Base-by-base conservation (phyloP, 805 yeast species). In the Candida tammaniensis region DNA sequence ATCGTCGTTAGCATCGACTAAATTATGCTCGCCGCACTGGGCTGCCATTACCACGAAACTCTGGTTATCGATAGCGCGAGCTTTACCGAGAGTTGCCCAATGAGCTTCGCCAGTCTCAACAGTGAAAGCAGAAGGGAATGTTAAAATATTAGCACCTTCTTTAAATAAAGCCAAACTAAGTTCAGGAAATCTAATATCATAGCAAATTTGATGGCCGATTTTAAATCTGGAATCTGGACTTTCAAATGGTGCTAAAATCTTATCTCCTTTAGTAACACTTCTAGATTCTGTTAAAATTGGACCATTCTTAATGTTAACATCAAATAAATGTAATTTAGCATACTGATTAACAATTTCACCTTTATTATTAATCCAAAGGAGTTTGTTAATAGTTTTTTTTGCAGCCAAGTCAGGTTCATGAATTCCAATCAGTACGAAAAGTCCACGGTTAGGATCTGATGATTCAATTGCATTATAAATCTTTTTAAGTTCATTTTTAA, bases 61-160 rank as follows among this genome's bases (percentile, higher is more conserved):
- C 58, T 93, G 98, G 1, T 91, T 74, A 52, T 89, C 96, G 9
- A 91, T 73, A 4, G 98, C 98, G 30, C 97, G 66, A 0, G 95
- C 82, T 17, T 78, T 68, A 1, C 86, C 96, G 33, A 91, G 64
- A 1, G 76, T 56, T 34, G 78, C 78, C 95, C 97, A 91, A 52
- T 91, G 98, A 1, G 91, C 86, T 33, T 78, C 78, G 1, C 98
- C 98, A 0, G 98, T 91, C 43, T 80, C 79, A 53, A 84, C 75
- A 0, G 96, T 93, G 69, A 94, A 93, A 0, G 98, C 98, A 17
- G 94, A 82, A 0, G 98, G 98, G 48, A 68, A 91, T 2, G 91
- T 74, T 24, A 91, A 47, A 15, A 91, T 64, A 38, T 86, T 72
- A 1, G 96, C 95, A 3, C 96, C 95, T 33, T 61, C 47, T 7